Conservation (phyloP, 352 stramenopile species). For the Pythium diclinum region DNA sequence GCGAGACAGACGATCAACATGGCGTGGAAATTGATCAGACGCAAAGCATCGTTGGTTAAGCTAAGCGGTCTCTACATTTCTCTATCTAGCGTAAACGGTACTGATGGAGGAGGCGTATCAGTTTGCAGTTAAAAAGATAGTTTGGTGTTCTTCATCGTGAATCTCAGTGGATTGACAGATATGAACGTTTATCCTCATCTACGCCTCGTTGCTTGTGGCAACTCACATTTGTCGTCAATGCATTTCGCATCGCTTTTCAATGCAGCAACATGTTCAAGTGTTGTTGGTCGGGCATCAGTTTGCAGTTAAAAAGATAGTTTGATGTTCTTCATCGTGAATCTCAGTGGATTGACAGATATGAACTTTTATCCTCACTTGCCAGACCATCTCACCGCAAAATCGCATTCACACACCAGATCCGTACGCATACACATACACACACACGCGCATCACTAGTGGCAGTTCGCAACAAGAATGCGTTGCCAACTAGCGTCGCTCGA, state of each 20-base stretch:
- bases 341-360: slow-evolving; percentile 50
- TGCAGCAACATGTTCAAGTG: neutral
- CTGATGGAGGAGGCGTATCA: slow-evolving; percentile 35
- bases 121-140: slow-evolving; percentile 89
- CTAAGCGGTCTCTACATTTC: too few relatives aligned
- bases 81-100: neutral
- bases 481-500: neutral
- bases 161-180: slow-evolving; percentile 84
- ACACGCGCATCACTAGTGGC: neutral
- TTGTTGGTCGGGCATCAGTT: slow-evolving; percentile 29
- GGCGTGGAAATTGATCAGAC: too few relatives aligned
- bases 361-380: slow-evolving; percentile 67
- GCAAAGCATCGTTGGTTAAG: neutral
- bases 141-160: slow-evolving; percentile 73
- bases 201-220: slow-evolving; percentile 13
- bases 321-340: slow-evolving; percentile 32
- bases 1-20: too few relatives aligned
- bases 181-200: slow-evolving; percentile 38
- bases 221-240: too few relatives aligned
- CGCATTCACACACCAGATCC: slow-evolving; percentile 10
- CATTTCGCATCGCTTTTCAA: neutral
- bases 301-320: slow-evolving; percentile 50
- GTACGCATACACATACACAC: slow-evolving; percentile 3
- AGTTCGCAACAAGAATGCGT: neutral
- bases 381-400: slow-evolving; percentile 12